Conservation (phyloP, 2,329 filamentous ascomycete genomes). For the Pyricularia grisea region DNA sequence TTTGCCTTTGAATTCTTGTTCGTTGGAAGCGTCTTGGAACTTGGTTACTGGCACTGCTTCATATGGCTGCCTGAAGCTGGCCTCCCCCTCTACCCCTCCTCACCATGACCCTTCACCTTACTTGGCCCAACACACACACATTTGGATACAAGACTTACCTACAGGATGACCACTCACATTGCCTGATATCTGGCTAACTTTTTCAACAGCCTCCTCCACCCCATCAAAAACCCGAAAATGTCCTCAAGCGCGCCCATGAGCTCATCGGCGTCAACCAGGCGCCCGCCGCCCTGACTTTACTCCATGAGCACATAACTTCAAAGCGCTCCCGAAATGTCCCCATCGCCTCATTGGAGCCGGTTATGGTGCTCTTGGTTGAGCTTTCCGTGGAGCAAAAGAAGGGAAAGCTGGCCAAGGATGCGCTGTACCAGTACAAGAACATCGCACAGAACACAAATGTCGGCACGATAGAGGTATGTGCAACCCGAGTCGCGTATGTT, state of each 20-base stretch:
- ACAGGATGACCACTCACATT: neutral
- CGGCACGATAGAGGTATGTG: slow-evolving; percentile 67
- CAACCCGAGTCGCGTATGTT: slow-evolving; percentile 46
- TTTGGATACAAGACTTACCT: neutral
- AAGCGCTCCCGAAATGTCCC: slow-evolving; percentile 97
- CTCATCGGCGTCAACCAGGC: slow-evolving; percentile 96
- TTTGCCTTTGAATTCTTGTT: neutral
- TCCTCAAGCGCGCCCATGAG: slow-evolving; percentile 95
- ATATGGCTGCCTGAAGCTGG: neutral
- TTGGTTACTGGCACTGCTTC: neutral
- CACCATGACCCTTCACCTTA: neutral
- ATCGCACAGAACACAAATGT: slow-evolving; percentile 99
- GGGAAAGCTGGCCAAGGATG: slow-evolving; percentile 97
- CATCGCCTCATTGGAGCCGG: slow-evolving; percentile 91
- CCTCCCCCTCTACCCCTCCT: slow-evolving; percentile 4
- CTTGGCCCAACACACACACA: neutral
- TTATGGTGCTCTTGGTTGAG: slow-evolving; percentile 96
- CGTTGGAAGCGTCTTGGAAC: neutral
- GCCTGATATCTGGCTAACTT: slow-evolving; percentile 7
- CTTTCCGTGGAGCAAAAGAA: slow-evolving; percentile 96
- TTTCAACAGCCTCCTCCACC: slow-evolving; percentile 69
- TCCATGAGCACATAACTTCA: slow-evolving; percentile 98
- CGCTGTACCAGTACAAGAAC: slow-evolving; percentile 99
- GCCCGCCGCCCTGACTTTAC: slow-evolving; percentile 81
- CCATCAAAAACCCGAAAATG: slow-evolving; percentile 98